Base-by-base conservation (phyloP, 495 filamentous ascomycete species). In the Corynascus novoguineensis region DNA sequence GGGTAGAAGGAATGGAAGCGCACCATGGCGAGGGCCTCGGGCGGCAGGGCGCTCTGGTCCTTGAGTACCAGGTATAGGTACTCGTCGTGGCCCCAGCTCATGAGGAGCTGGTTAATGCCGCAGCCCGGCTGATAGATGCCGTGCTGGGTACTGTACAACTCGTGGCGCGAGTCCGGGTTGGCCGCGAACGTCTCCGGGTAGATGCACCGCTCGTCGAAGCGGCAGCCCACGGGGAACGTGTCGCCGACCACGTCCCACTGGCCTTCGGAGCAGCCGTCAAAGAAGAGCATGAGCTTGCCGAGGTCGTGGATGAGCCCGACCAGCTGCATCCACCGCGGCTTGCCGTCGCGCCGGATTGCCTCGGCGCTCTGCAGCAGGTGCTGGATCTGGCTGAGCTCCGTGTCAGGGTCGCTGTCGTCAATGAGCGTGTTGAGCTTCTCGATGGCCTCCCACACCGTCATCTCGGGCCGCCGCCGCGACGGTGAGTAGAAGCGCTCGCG, bases 171-270 rank as follows among this genome's bases (percentile, higher is more conserved):
- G 68, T 95, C 90, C 9, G 86, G 83, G 69, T 96, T 92, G 5
- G 74, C 75, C 31, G 57, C 66, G 72, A 95, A 96, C 5, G 83
- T 85, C 32, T 88, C 86, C 1, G 81, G 77, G 70, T 89, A 90
- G 75, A 96, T 88, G 71, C 89, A 90, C 32, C 77, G 72, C 42
- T 84, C 73, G 60, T 89, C 85, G 59, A 92, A 95, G 45, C 74
- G 81, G 63, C 89, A 92, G 51, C 90, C 90, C n/a, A 96, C 88
- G 29, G 90, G 89, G 73, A 95, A 95, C 0, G 88, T 92, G 64
- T 96, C 90, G 15, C 90, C 90, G 11, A 96, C 90, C 14, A 95
- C 89, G 64, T 93, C 90, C 90, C 90, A 95, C 68, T 96, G 90
- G 45, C 90, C 89, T 55, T 85, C 71, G 10, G 86, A 88, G n/a